Base-by-base conservation (phyloP, 1,284 basidiomycete genomes). In the Cutaneotrichosporon sp. region DNA sequence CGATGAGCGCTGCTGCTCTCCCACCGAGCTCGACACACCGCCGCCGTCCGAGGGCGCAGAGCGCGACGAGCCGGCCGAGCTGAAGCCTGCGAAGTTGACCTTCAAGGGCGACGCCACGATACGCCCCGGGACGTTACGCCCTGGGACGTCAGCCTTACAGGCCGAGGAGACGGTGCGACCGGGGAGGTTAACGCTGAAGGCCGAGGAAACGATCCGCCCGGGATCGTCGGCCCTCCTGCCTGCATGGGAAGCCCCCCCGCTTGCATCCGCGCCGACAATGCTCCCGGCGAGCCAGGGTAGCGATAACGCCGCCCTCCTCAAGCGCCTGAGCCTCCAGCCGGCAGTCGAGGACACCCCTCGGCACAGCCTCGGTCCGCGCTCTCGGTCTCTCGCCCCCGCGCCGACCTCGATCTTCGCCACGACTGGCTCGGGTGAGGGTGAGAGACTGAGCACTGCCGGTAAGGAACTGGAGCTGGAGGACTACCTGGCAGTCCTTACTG, bases 21-120 rank as follows among this genome's bases (percentile, higher is more conserved):
- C 47, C 16, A 50, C 47, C 2, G 47, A 50, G 47, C 25, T 50
- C 25, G 47, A 50, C 27, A 50, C 47, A 9, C 47, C 47, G 6
- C 13, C 47, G 18, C 47, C 25, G 18, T 50, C 47, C 4, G 47
- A 50, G 25, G 18, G 25, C 6, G 47, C 13, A 2, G 25, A 27
- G 27, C 7, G 18, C 7, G 47, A 0, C 8, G 47, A n/a, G 22
- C 24, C 9, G n/a, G 18, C 9, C 10, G 25, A 47, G 22, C 13
- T 16, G 9, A 25, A 42, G 18, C 7, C 38, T n/a, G 7, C 18
- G 38, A n/a, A 9, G 6, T n/a, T n/a, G 6, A n/a, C 38, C 6
- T 8, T 42, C 38, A n/a, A 42, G 38, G 38, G 18, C 16, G 18
- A n/a, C 18, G 24, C 20, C 5, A 47, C 45, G 14, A 14, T 24